Conservation (phyloP, 106 monocot genomes). For the Gastrodia elata region DNA sequence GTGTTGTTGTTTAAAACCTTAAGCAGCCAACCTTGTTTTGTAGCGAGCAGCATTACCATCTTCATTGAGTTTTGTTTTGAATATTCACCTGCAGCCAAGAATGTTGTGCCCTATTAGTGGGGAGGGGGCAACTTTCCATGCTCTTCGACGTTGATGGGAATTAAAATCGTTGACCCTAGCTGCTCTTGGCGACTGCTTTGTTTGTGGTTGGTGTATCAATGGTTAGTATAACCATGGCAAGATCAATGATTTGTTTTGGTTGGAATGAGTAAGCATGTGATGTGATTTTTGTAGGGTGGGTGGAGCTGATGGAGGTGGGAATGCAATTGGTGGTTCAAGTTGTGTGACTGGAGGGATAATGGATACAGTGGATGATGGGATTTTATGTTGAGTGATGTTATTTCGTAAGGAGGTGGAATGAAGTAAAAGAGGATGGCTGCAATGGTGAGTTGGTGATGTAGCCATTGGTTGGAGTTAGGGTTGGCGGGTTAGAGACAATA, state of each 20-base stretch:
- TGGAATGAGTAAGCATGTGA: neutral
- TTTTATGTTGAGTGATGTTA: neutral
- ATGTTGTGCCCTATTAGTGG: neutral
- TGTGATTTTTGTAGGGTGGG: neutral
- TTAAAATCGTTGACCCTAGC: no score
- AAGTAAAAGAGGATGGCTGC: no score
- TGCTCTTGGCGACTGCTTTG: neutral
- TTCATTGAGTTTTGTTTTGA: neutral
- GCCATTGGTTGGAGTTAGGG: no score
- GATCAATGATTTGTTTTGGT: neutral
- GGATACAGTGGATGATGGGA: neutral
- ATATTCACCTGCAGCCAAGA: neutral
- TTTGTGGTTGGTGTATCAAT: neutral
- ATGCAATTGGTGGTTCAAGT: neutral
- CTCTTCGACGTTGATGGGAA: neutral
- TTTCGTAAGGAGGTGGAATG: no score
- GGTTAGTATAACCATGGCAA: neutral
- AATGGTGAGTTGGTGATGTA: no score
- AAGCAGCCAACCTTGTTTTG: neutral
- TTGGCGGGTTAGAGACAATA: no score
- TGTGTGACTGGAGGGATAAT: accelerated
- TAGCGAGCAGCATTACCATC: neutral
- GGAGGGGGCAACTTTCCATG: neutral
- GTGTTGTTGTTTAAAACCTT: neutral
- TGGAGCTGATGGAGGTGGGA: neutral